Evolutionary conservation across 192 early-diverging fungal genomes (phyloP), one percentile per base, ranked within the genome.

Genomic region (Haplosporangium gracile): DNA sequence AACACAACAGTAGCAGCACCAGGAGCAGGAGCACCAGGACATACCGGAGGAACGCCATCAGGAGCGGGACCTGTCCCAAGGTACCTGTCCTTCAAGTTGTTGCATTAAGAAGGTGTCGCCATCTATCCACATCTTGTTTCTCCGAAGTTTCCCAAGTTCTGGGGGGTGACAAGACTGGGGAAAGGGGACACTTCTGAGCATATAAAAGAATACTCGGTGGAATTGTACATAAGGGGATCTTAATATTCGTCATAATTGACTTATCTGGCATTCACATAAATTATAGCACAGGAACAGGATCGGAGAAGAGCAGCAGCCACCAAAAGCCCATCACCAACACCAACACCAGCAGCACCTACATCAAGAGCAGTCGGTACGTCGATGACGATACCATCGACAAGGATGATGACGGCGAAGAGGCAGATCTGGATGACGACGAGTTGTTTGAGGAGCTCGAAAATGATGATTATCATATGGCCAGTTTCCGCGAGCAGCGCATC

Each of bases 361-460:
- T 39, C 38, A 76, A 65, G 6, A 74, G 34, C 73, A 80, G 63
- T 57, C 45, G 84, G 38, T 42, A 74, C 11, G 65, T 86, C 1
- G 72, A 77, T 2, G 89, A 89, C 42, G 82, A 89, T 11, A 83
- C 80, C 8, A 40, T 78, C 7, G 84, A 87, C 55, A 26, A 24
- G 3, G 74, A 38, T 79, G 90, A 79, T 36, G 89, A 75, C 3
- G 88, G 77, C 4, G 80, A 89, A 65, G 92, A 93, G 34, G 94
- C 95, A 29, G 86, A 85, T 13, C 39, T 94, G 26, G 93, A 93
- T 26, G 95, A 96, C 40, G 96, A 97, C 51, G 93, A 94, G 57
- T 88, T 98, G 2, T 93, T 98, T 71, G 94, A 89, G 63, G 96
- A 97, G 79, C 93, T 98, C 20, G 97, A 99, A 81, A 93, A 95